Evolutionary conservation across 495 filamentous ascomycete species (phyloP).

Genomic region (Lasiosphaeria miniovina): DNA sequence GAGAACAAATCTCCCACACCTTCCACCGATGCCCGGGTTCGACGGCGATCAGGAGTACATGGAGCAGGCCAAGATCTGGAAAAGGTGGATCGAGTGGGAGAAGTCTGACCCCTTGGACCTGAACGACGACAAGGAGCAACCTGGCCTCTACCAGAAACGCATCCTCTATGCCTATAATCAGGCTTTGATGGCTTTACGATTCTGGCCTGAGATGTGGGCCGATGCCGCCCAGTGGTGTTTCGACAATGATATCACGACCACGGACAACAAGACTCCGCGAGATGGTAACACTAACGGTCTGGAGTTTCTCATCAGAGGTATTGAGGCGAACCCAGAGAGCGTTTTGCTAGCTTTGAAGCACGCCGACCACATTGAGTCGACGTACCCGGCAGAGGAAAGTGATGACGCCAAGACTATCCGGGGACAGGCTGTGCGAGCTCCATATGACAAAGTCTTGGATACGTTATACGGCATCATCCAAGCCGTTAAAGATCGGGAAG

Average conservation of each 20-base stretch:
- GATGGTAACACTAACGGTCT: conserved; percentile 62
- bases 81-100: conserved; percentile 91
- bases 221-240: conserved; percentile 94
- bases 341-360: conserved; percentile 83
- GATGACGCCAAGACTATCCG: conserved; percentile 67
- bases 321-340: conserved; percentile 89
- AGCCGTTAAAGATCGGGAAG: conserved; percentile 69
- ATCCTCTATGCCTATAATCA: conserved; percentile 91
- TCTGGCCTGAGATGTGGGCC: conserved; percentile 93
- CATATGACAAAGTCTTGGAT: conserved; percentile 79
- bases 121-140: conserved; percentile 79
- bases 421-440: conserved; percentile 70
- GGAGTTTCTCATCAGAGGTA: conserved; percentile 73
- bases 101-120: conserved; percentile 86
- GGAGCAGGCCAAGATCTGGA: conserved; percentile 87
- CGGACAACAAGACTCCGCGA: conserved; percentile 58
- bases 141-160: conserved; percentile 65
- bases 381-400: conserved; percentile 62
- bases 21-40: conserved; percentile 82
- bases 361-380: conserved; percentile 79
- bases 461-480: conserved; percentile 77
- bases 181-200: conserved; percentile 86
- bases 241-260: conserved; percentile 56
- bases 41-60: conserved; percentile 83
- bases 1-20: conserved; percentile 70